Percentiles rank a stretch among this genome's conserved stretches.
phyloP scores from a whole-genome alignment of 1,139 yeast genomes.

The Pichia cactophila region DNA sequence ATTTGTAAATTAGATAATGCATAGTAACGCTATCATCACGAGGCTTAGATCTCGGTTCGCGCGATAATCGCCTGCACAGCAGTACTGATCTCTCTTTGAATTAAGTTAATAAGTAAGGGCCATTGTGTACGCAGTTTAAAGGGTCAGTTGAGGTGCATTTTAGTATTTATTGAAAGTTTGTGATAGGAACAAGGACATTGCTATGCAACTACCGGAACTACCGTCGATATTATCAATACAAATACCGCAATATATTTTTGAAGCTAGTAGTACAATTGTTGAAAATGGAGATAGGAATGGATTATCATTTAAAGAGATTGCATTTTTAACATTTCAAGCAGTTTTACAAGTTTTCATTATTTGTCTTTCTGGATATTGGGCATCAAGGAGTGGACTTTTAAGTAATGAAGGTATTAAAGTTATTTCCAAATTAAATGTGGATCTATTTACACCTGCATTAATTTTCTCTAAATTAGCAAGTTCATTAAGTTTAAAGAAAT shows the following conservation, averaged over 20 bases:
- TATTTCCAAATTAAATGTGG: constrained; percentile 63
- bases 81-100: too few relatives aligned
- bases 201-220: not conserved
- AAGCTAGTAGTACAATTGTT: constrained; percentile 3
- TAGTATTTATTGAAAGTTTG: constrained; percentile 36
- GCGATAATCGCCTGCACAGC: too few relatives aligned
- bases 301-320: constrained; percentile 34
- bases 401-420: constrained; percentile 57
- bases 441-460: constrained; percentile 76
- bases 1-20: not conserved
- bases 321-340: constrained; percentile 68
- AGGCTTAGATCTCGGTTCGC: too few relatives aligned
- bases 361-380: constrained; percentile 63
- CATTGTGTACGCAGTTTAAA: too few relatives aligned
- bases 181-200: not conserved
- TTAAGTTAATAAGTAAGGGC: too few relatives aligned
- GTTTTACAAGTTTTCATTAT: constrained; percentile 70
- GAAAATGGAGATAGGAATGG: constrained; percentile 7
- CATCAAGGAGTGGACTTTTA: constrained; percentile 55
- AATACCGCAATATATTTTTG: not conserved
- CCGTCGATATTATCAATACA: not conserved
- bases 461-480: constrained; percentile 76
- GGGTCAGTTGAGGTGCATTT: constrained; percentile 20
- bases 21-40: too few relatives aligned
- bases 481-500: constrained; percentile 56